Base-by-base conservation (phyloP, 176 grass and related monocot genomes). In the Oryza rufipogon region DNA sequence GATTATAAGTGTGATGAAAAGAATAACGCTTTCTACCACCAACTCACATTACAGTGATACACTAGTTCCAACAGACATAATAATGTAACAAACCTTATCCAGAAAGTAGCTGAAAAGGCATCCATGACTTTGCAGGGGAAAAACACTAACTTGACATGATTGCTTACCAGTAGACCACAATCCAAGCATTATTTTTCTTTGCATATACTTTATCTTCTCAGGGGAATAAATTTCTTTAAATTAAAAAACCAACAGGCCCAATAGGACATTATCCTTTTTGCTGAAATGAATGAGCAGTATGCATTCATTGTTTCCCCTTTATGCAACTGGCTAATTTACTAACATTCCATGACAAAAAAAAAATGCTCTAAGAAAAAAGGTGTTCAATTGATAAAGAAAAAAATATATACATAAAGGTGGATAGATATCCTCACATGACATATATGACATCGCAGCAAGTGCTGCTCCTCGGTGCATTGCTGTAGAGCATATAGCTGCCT, bases 361-460 rank as follows among this genome's bases (percentile, higher is more conserved):
- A 63, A 91, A 69, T 16, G 39, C 39, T 51, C 47, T 7, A 5
- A 64, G n/a, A 23, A 64, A 6, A 72, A 73, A 45, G 7, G 7
- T 60, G 23, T 39, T 85, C 39, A 75, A 78, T 66, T 64, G 68
- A 83, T 54, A 78, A 12, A 79, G 22, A 67, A 6, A 6, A 61
- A 48, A 79, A 30, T 3, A 79, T 30, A 61, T 33, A 81, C 38
- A 81, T 67, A 91, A 39, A 84, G 48, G 63, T 76, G 41, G 47
- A 74, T 9, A 72, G 46, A 71, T 82, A 56, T 17, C 20, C 96
- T 94, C 36, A 98, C 96, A 89, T 64, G 91, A 98, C 49, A 98
- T 87, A 85, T 92, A 98, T 67, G 96, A 93, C 93, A 98, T 95
- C 68, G 96, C 85, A 71, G 93, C 92, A 86, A 98, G 82, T 85